A percentile compares a stretch with the other conserved stretches of the same genome.
Evolutionary conservation across 805 yeast genomes (phyloP).

Genomic region (Candida pseudoglaebosa): DNA sequence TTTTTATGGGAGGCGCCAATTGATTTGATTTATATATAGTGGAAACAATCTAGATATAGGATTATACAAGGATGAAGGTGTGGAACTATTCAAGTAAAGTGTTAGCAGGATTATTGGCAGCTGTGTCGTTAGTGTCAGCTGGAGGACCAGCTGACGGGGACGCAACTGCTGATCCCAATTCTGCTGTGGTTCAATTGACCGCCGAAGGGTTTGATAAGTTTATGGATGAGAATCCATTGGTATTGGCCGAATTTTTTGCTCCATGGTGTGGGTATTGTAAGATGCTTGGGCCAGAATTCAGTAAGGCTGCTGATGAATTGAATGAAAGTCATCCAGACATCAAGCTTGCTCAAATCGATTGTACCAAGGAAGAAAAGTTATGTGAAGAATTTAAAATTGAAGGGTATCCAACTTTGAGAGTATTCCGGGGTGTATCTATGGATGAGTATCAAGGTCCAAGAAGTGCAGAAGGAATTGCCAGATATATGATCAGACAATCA

Average conservation of each 20-base stretch:
- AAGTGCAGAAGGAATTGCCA: slow-evolving; percentile 70
- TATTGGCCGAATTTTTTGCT: slow-evolving; percentile 83
- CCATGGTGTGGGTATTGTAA: slow-evolving; percentile 99
- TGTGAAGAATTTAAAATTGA: slow-evolving; percentile 64
- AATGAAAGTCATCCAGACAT: slow-evolving; percentile 51
- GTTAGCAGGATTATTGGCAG: slow-evolving; percentile 34
- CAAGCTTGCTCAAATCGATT: slow-evolving; percentile 78
- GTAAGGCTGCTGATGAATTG: slow-evolving; percentile 65
- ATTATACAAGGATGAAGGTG: slow-evolving; percentile 29
- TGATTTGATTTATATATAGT: too few relatives aligned
- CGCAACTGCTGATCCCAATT: slow-evolving; percentile 75
- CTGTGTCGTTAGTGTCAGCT: slow-evolving; percentile 30
- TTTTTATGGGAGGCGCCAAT: too few relatives aligned
- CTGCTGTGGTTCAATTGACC: slow-evolving; percentile 81
- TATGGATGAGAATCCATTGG: slow-evolving; percentile 69
- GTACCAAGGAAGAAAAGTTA: slow-evolving; percentile 71
- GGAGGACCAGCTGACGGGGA: slow-evolving; percentile 45
- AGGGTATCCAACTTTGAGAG: slow-evolving; percentile 84
- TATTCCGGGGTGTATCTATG: slow-evolving; percentile 52
- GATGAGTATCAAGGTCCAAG: slow-evolving; percentile 83
- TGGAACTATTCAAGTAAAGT: slow-evolving; percentile 36
- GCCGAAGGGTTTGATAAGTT: slow-evolving; percentile 62
- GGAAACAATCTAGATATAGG: neutral
- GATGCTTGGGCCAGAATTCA: slow-evolving; percentile 75
- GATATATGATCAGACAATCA: slow-evolving; percentile 76